Evolutionary conservation across 371 early-diverging fungal species (phyloP), one percentile per base, ranked within the genome.

Genomic region (Batkoa obscura): DNA sequence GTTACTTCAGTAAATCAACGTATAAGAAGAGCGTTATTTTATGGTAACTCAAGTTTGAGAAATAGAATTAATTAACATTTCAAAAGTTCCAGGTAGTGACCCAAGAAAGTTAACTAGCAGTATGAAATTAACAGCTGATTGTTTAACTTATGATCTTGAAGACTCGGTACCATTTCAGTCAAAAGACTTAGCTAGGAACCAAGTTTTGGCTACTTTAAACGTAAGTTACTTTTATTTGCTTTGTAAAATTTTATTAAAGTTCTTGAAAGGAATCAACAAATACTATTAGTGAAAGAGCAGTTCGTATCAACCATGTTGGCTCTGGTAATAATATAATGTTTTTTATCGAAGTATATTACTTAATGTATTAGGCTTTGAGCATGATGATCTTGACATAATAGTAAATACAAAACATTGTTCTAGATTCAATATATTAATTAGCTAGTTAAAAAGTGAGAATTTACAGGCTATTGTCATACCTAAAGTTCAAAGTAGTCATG

Each of bases 61-160:
- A 23, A 23, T 23, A 23, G 23, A 23, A 23, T 23, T 23, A 23
- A 23, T 23, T 23, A 23, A 23, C 23, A 23, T 23, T 23, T 23
- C 23, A 23, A 23, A 23, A 79, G 86, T 88, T 1, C 87, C 90
- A 30, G 88, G 89, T 55, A 88, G 89, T 61, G 91, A 91, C 49
- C 87, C 86, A 56, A 81, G 88, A 60, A 93, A 93, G 63, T 72
- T 93, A 43, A 74, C 76, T 58, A 84, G 80, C 43, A 86, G 89
- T 1, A 68, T 81, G 6, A 68, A 71, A 2, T 62, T 80, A 13
- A 64, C 61, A 2, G 83, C 80, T 6, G 94, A 93, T 65, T 82
- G 84, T 62, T 68, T 90, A 13, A 85, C 89, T 17, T 88, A 86
- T 61, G 94, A 94, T 60, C 72, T 94, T 10, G 94, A 94, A 61